These are phyloP conservation scores for Metschnikowia peoriensis DNA, from an alignment of 805 yeast genomes.

Conservation along the genomic window DNA sequence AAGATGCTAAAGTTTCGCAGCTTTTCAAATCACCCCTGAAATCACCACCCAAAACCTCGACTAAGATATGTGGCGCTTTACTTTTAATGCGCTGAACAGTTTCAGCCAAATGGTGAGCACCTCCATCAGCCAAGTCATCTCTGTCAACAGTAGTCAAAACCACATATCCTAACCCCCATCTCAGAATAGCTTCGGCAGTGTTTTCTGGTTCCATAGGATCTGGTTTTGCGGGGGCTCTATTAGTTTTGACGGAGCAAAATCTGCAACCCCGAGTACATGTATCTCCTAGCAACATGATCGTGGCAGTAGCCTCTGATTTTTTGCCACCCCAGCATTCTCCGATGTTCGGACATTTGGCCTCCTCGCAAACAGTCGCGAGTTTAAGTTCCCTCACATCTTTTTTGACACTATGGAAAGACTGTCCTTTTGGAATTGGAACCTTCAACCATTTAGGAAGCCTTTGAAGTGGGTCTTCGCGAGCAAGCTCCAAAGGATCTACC, in stretches of 20 bases:
- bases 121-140: slow-evolving; percentile 92
- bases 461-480: slow-evolving; percentile 63
- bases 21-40: slow-evolving; percentile 85
- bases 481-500: slow-evolving; percentile 75
- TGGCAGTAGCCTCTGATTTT: slow-evolving; percentile 91
- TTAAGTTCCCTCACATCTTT: slow-evolving; percentile 85
- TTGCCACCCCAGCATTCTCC: slow-evolving; percentile 99
- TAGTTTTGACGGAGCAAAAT: slow-evolving; percentile 95
- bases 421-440: slow-evolving; percentile 96
- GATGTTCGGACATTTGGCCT: slow-evolving; percentile 98
- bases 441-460: slow-evolving; percentile 92
- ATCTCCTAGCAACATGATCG: slow-evolving; percentile 97
- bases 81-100: slow-evolving; percentile 82
- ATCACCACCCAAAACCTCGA: slow-evolving; percentile 93
- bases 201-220: slow-evolving; percentile 98
- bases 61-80: slow-evolving; percentile 87
- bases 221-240: slow-evolving; percentile 78
- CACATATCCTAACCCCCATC: slow-evolving; percentile 98
- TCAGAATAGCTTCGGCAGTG: slow-evolving; percentile 93
- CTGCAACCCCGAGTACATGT: slow-evolving; percentile 99
- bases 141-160: slow-evolving; percentile 97
- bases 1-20: slow-evolving; percentile 75
- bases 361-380: slow-evolving; percentile 95
- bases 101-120: slow-evolving; percentile 84
- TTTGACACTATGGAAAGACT: slow-evolving; percentile 74